Evolutionary conservation across 1,284 basidiomycete species (phyloP).

Genomic region (Ustilago trichophora): DNA sequence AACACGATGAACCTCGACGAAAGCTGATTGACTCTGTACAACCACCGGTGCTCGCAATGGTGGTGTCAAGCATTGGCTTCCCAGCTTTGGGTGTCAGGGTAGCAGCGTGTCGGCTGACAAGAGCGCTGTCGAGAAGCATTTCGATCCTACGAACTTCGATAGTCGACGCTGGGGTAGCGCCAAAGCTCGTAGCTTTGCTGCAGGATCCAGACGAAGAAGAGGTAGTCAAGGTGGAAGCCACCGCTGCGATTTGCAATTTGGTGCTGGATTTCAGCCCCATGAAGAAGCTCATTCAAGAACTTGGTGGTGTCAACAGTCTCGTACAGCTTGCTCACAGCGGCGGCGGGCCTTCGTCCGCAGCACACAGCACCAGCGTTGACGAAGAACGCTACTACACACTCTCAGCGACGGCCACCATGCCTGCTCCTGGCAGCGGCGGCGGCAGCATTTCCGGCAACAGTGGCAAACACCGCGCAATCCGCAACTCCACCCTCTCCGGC

Average conservation of each 20-base stretch:
- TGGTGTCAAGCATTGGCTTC: slow-evolving; percentile 47
- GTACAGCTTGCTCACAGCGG: slow-evolving; percentile 36
- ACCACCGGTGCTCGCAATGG: slow-evolving; percentile 49
- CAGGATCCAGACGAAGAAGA: slow-evolving; percentile 42
- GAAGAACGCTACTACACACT: slow-evolving; percentile 22
- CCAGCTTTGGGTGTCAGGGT: slow-evolving; percentile 56
- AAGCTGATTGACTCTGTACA: slow-evolving; percentile 48
- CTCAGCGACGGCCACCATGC: slow-evolving; percentile 13
- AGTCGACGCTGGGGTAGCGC: slow-evolving; percentile 58
- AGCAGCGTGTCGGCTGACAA: slow-evolving; percentile 55
- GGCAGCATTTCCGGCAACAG: no score
- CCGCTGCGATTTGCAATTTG: slow-evolving; percentile 59
- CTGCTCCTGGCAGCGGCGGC: no score
- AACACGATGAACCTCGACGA: slow-evolving; percentile 54
- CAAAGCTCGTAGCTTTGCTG: slow-evolving; percentile 49
- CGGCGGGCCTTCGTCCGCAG: not conserved
- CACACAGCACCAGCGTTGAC: not conserved
- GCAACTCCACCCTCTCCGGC: slow-evolving; percentile 8
- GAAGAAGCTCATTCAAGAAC: slow-evolving; percentile 53
- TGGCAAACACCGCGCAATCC: not conserved
- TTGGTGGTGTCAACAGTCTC: slow-evolving; percentile 47
- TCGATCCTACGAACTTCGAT: slow-evolving; percentile 57
- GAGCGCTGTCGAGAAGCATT: slow-evolving; percentile 57
- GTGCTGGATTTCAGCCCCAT: slow-evolving; percentile 63
- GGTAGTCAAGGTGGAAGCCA: slow-evolving; percentile 52